These are phyloP conservation scores for Penicillium soppii DNA, from an alignment of 495 filamentous ascomycete genomes.

Conservation along the genomic window DNA sequence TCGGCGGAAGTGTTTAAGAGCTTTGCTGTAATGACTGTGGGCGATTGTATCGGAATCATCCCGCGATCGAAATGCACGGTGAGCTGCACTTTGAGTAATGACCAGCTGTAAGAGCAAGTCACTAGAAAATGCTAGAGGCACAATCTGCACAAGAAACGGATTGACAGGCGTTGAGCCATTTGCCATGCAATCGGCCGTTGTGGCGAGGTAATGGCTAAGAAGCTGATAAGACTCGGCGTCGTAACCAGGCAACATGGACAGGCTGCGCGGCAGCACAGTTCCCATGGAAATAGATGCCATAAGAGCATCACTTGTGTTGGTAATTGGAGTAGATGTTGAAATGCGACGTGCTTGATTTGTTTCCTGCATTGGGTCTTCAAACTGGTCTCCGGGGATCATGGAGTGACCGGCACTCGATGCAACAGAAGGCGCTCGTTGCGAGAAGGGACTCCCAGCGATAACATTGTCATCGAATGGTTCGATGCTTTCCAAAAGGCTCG, in stretches of 20 bases:
- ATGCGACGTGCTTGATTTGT: neutral
- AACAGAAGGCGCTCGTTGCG: conserved; percentile 17
- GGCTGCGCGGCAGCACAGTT: conserved; percentile 25
- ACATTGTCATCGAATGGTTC: conserved; percentile 13
- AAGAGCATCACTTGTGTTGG: neutral
- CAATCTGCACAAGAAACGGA: conserved; percentile 38
- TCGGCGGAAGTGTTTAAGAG: conserved; percentile 31
- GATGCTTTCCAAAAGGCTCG: conserved; percentile 3
- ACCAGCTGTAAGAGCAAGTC: conserved; percentile 37
- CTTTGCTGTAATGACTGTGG: conserved; percentile 35
- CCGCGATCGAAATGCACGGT: conserved; percentile 34
- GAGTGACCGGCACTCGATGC: conserved; percentile 17
- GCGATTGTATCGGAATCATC: conserved; percentile 37
- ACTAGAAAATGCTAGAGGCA: conserved; percentile 38
- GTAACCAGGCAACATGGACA: conserved; percentile 37
- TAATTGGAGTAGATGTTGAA: neutral
- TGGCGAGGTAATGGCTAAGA: conserved; percentile 37
- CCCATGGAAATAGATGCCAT: conserved; percentile 12
- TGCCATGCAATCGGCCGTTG: conserved; percentile 39
- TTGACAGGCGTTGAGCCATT: conserved; percentile 39
- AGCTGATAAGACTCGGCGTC: conserved; percentile 33
- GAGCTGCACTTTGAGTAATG: conserved; percentile 38
- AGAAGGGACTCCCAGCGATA: conserved; percentile 8
- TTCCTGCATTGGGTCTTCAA: conserved; percentile 1
- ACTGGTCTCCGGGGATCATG: neutral